phyloP scores from a whole-genome alignment of 257 asterid genomes.

The Solanum tacnaense region DNA sequence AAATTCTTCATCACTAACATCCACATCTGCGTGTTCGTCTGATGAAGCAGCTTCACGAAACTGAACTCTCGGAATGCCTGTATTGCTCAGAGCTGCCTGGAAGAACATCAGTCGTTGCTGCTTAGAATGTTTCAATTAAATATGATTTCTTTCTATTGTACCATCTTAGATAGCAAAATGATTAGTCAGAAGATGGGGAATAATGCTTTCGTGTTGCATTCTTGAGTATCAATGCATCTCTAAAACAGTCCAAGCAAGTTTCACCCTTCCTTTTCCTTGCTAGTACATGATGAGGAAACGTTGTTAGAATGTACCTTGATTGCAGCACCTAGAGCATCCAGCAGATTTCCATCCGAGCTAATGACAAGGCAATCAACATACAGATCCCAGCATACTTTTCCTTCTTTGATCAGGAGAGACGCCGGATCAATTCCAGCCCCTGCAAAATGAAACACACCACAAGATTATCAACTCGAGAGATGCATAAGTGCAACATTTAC shows the following conservation, averaged over 20 bases:
- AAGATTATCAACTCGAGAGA: background rate
- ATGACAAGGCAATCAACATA: conserved; percentile 79
- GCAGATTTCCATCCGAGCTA: conserved; percentile 86
- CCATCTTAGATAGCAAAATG: background rate
- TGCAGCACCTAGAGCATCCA: conserved; percentile 89
- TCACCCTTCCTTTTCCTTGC: background rate
- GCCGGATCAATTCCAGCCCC: conserved; percentile 86
- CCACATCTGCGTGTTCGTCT: conserved; percentile 72
- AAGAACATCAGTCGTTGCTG: background rate
- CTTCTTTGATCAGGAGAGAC: conserved; percentile 63
- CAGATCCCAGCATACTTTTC: conserved; percentile 95
- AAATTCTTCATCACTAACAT: conserved; percentile 75
- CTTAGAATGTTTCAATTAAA: background rate
- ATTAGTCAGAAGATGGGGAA: background rate
- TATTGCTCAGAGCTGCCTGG: conserved; percentile 80
- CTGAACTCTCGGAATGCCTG: conserved; percentile 75
- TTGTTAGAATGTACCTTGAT: conserved; percentile 41
- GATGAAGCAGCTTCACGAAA: conserved; percentile 43
- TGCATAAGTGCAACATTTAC: background rate
- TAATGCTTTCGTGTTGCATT: background rate
- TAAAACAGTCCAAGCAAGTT: background rate
- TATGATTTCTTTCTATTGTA: background rate
- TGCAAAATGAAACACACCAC: conserved; percentile 15
- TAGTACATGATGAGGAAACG: background rate
- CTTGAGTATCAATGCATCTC: background rate